Evolutionary conservation across 2,329 filamentous ascomycete genomes (phyloP), one percentile per base, ranked within the genome.

Genomic region (Geosmithia morbida): DNA sequence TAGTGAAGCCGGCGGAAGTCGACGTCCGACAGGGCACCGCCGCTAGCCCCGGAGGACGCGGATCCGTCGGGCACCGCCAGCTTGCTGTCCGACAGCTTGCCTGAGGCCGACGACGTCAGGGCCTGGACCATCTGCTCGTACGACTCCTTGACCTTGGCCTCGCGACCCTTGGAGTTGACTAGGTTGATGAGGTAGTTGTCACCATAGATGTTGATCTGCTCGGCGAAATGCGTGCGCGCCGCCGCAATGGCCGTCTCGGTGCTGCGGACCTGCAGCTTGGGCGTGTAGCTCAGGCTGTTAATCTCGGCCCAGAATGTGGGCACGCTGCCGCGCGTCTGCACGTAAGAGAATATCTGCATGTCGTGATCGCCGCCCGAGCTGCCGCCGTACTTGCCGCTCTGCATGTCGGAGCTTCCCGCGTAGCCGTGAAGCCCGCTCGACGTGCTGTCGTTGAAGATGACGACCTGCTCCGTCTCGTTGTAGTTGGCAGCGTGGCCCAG

Each of bases 151-250:
- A 98, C 83, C 46, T 77, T 74, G 64, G 84, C 76, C 67, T 98
- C 92, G 48, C 92, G 81, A 14, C 94, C 94, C 60, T 87, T 94
- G 55, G 96, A 87, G 62, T 98, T 98, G 57, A 98, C 92, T 22
- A 98, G 71, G 61, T 98, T 98, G 63, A 98, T 89, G 49, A 98
- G 74, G 66, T 92, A 97, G 61, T 96, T 96, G 62, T 97, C 92
- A 50, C 92, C 92, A 57, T 98, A 98, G 26, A 95, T 68, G 49
- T 77, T 75, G 55, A 98, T 92, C 65, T 98, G 94, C 66, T 98
- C 88, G 46, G 87, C 76, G 60, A 98, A 96, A 64, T 98, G 92
- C 55, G 81, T 83, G 57, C 78, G 79, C 7, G 92, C 87, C 1
- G 92, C 86, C 29, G 81, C 71, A 0, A 87, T 66, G 1, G 88